Evolutionary conservation across 2,329 filamentous ascomycete genomes (phyloP), one percentile per base, ranked within the genome.

Genomic region (Cladosporium colombiae): DNA sequence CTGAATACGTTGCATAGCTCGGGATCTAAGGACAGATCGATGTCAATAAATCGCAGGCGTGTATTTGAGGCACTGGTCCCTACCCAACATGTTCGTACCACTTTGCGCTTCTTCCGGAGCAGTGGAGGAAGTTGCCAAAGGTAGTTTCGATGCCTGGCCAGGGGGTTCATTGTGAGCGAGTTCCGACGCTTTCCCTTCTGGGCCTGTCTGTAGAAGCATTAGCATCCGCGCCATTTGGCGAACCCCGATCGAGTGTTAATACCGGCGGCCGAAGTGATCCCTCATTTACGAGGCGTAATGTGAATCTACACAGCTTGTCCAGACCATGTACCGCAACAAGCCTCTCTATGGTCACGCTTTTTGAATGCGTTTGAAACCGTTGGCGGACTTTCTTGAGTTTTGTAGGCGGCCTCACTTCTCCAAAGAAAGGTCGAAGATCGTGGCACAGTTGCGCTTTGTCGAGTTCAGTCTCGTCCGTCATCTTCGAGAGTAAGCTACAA

Each of bases 361-460:
- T 25, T 16, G 14, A 10, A n/a, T 56, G 21, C 14, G 52, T 29
- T 33, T 56, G 52, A 4, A 56, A n/a, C 11, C 52, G 52, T 29
- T 56, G 52, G 6, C 52, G 21, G 29, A 56, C 27, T 33, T 56
- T 56, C 52, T 56, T 56, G 18, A 56, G 52, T 56, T 56, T 56
- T 29, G 31, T 23, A 21, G 52, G 52, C 31, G 52, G 52, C 16
- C 31, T 31, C 14, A 29, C 29, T 29, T 29, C 29, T 21, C 31
- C 52, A 29, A 56, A 56, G 21, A 56, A 18, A 27, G 21, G 21
- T 18, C 52, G 52, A 27, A 56, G 52, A 56, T 56, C 52, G 52
- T 56, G 29, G 29, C 52, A 56, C 21, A 56, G 16, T 27, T 35
- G 52, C 27, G 29, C 52, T n/a, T 56, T 27, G 52, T 27, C 14